Evolutionary conservation across 768 basidiomycete genomes (phyloP).

Genomic region (Boletus subcaerulescens): DNA sequence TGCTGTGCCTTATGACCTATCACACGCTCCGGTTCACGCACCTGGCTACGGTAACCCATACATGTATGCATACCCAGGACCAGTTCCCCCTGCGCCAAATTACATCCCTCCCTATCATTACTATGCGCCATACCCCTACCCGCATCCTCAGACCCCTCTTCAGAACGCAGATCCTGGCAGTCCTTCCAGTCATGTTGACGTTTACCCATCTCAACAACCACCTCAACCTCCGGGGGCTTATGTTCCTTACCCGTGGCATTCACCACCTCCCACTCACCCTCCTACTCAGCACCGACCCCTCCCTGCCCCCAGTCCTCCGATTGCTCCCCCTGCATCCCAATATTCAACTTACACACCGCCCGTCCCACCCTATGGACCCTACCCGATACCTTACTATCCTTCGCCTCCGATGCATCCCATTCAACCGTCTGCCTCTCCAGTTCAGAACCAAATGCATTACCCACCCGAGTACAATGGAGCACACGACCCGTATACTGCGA

Average conservation of each 20-base stretch:
- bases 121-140: slow-evolving; percentile 50
- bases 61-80: slow-evolving; percentile 43
- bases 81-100: slow-evolving; percentile 33
- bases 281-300: slow-evolving; percentile 40
- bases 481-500: slow-evolving; percentile 22
- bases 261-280: slow-evolving; percentile 36
- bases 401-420: slow-evolving; percentile 29
- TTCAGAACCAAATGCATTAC: slow-evolving; percentile 27
- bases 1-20: slow-evolving; percentile 28
- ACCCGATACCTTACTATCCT: slow-evolving; percentile 34
- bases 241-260: slow-evolving; percentile 34
- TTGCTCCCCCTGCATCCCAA: slow-evolving; percentile 31
- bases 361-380: slow-evolving; percentile 33
- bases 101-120: slow-evolving; percentile 42
- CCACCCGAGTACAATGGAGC: slow-evolving; percentile 28
- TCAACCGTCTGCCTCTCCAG: slow-evolving; percentile 26
- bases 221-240: slow-evolving; percentile 32
- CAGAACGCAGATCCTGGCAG: slow-evolving; percentile 37
- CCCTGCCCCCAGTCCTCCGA: slow-evolving; percentile 29
- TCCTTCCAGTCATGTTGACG: slow-evolving; percentile 28
- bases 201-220: slow-evolving; percentile 32
- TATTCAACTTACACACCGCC: slow-evolving; percentile 33
- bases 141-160: slow-evolving; percentile 42
- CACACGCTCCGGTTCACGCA: slow-evolving; percentile 30
- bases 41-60: slow-evolving; percentile 33